Base-by-base conservation (phyloP, 805 yeast species). In the Ogataea ganodermae region DNA sequence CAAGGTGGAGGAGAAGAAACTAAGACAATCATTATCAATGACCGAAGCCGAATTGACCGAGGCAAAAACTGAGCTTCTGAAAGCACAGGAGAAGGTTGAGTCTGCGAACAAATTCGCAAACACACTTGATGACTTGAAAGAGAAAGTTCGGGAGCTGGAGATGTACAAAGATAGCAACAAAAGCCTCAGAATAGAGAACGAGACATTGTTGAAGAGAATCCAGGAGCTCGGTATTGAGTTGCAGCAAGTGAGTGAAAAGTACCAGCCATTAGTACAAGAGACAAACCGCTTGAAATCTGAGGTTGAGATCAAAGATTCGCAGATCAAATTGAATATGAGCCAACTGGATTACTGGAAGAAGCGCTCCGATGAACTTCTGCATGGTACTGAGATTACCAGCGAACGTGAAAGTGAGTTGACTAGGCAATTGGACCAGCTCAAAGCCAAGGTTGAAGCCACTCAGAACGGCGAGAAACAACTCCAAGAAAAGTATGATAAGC, bases 321-420 rank as follows among this genome's bases (percentile, higher is more conserved):
- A 78, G 46, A 58, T 84, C 33, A 62, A 63, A 35, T 62, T 78
- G 21, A 58, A 75, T 7, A 67, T 69, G 31, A 80, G 79, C 51
- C 89, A 86, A 50, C 72, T 74, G 44, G 77, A 76, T n/a, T 71
- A 80, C 20, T 79, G 88, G 81, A 80, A 79, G 63, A 67, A 65
- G 12, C 73, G 81, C 50, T 65, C 80, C 6, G 75, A 75, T 44
- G 77, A 75, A 44, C 63, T 78, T 36, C 50, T 76, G 51, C 69
- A 69, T 49, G 56, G 53, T 9, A 52, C 51, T 27, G 51, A 45
- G 17, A 42, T 46, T 7, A 48, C 48, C 7, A 42, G 41, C 26
- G 60, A 54, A 32, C 52, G 56, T 28, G 59, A 57, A 27, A 39
- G 48, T 6, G 48, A 51, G 13, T 43, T 58, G 40, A 30, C 46